Evolutionary conservation across 257 asterid genomes (phyloP).

Genomic region (Nyctanthes arbortristis): DNA sequence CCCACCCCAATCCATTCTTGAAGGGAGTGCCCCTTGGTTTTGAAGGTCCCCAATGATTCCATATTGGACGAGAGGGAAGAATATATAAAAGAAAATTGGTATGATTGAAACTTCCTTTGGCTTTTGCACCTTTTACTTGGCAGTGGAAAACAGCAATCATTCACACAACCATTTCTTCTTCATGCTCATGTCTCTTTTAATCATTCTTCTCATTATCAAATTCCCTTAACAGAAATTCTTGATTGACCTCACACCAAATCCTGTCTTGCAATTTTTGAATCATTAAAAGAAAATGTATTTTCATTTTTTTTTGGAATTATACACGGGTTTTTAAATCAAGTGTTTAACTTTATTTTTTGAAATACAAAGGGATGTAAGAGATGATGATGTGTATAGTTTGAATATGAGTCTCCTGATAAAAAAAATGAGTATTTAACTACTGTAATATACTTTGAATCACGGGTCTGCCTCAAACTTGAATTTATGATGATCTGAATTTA

Average conservation of each 20-base stretch:
- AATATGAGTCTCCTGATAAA: no score
- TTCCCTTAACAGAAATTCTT: neutral
- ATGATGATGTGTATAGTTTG: no score
- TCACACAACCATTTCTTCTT: constrained; percentile 39
- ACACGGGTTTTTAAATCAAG: neutral
- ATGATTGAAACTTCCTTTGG: constrained; percentile 22
- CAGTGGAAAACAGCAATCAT: constrained; percentile 75
- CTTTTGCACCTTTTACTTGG: constrained; percentile 7
- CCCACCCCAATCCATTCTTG: constrained; percentile 5
- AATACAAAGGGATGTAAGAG: no score
- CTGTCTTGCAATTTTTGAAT: neutral
- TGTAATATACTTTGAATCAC: no score
- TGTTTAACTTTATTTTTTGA: no score
- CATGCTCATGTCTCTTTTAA: constrained; percentile 34
- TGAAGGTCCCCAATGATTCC: constrained; percentile 36
- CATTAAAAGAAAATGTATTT: neutral
- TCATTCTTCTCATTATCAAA: constrained; percentile 39
- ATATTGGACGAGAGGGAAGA: neutral
- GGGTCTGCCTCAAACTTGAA: no score
- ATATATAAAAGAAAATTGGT: constrained; percentile 9
- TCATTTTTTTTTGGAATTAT: neutral
- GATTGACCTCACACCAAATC: neutral
- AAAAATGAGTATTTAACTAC: no score
- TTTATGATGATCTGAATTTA: no score
- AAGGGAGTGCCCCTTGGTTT: constrained; percentile 31